These are phyloP conservation scores for Lentinus polychrous DNA, from an alignment of 1,284 basidiomycete genomes.

Conservation along the genomic window DNA sequence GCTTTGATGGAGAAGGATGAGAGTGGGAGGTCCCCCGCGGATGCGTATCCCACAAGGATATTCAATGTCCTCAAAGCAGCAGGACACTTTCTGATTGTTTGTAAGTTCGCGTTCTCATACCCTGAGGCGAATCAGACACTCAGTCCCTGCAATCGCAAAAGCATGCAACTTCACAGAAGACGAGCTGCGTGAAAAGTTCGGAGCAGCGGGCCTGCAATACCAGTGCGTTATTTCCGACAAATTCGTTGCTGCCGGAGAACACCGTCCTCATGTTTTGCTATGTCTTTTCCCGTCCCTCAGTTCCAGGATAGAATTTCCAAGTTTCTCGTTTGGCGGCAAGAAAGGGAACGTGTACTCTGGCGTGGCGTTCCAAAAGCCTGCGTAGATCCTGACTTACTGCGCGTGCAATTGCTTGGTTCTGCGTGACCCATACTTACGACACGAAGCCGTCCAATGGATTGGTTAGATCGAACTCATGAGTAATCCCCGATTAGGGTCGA, in stretches of 20 bases:
- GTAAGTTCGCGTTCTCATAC: conserved; percentile 32
- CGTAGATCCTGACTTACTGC: not conserved
- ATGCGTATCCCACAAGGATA: conserved; percentile 59
- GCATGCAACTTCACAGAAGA: conserved; percentile 88
- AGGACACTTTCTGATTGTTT: conserved; percentile 80
- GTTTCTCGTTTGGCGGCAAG: conserved; percentile 71
- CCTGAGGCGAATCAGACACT: not conserved
- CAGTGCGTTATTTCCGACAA: conserved; percentile 43
- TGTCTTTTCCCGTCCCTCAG: conserved; percentile 28
- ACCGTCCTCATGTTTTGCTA: not conserved
- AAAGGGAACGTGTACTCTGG: conserved; percentile 68
- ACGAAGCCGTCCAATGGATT: no score
- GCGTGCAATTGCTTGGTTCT: not conserved
- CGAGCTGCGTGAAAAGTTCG: conserved; percentile 63
- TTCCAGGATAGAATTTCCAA: conserved; percentile 63
- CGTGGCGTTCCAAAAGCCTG: conserved; percentile 60
- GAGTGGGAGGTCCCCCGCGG: conserved; percentile 46
- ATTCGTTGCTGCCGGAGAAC: not conserved
- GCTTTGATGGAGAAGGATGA: conserved; percentile 64
- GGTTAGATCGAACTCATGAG: no score
- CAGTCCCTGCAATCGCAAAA: conserved; percentile 20
- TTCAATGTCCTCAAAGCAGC: conserved; percentile 53
- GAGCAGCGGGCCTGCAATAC: conserved; percentile 46
- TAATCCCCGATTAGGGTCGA: not conserved
- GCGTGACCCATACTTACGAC: no score